These are phyloP conservation scores for Saprolegnia diclina DNA, from an alignment of 352 stramenopile species.

Conservation along the genomic window DNA sequence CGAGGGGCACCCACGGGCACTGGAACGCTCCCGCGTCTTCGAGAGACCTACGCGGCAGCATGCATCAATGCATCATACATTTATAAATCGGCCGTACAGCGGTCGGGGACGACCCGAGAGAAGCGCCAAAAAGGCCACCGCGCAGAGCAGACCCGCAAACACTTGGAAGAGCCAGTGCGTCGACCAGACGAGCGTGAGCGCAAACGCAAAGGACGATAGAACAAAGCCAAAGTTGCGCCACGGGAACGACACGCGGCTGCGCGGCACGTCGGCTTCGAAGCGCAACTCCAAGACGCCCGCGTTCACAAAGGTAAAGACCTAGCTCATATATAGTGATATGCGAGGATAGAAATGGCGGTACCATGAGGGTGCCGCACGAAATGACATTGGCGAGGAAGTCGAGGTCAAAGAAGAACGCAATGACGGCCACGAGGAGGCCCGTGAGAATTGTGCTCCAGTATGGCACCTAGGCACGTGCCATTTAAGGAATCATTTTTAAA, in stretches of 20 bases:
- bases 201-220: conserved; percentile 48
- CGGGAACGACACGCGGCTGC: conserved; percentile 36
- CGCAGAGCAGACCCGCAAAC: not conserved
- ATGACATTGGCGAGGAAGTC: conserved; percentile 89
- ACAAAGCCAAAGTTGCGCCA: conserved; percentile 58
- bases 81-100: no score
- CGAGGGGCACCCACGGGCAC: conserved; percentile 52
- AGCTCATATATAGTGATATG: conserved; percentile 30
- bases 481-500: no score
- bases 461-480: conserved; percentile 29
- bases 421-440: conserved; percentile 58
- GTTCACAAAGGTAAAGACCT: conserved; percentile 93
- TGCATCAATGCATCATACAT: no score
- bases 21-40: conserved; percentile 39
- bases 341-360: not conserved
- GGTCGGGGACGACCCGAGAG: no score
- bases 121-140: no score
- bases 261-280: conserved; percentile 42
- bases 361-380: conserved; percentile 67
- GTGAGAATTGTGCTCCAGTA: conserved; percentile 84
- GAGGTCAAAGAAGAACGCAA: conserved; percentile 88
- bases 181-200: conserved; percentile 56
- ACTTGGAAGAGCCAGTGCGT: conserved; percentile 49
- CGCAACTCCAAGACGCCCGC: conserved; percentile 82
- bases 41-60: conserved; percentile 31